These are phyloP conservation scores for Hirschfeldia incana DNA, from an alignment of 345 rosid genomes.

Conservation along the genomic window DNA sequence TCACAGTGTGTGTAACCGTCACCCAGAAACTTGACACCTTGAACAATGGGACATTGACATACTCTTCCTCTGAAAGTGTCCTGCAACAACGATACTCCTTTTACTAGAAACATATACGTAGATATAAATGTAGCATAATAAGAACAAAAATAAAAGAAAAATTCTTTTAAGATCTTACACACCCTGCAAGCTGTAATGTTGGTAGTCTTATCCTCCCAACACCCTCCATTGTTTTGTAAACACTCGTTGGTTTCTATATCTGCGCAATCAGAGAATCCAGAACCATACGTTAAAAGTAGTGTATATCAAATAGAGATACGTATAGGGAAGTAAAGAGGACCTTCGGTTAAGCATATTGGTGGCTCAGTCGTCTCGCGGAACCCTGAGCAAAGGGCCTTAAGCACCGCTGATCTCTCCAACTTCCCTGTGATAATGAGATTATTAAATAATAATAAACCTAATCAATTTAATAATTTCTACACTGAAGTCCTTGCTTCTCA, in stretches of 20 bases:
- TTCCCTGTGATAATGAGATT: constrained; percentile 54
- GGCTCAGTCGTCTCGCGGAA: constrained; percentile 95
- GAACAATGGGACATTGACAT: constrained; percentile 85
- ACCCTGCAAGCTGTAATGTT: constrained; percentile 93
- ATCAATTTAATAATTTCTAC: neutral
- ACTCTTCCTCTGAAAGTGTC: constrained; percentile 97
- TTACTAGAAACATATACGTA: neutral
- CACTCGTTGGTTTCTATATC: constrained; percentile 93
- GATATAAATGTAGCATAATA: neutral
- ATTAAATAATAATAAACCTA: neutral
- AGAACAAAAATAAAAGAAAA: too few relatives aligned
- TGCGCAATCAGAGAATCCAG: constrained; percentile 38
- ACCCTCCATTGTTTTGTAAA: constrained; percentile 82
- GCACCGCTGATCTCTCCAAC: constrained; percentile 77
- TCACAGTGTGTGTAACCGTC: constrained; percentile 90
- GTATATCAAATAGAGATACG: neutral
- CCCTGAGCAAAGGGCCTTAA: constrained; percentile 94
- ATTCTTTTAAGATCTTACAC: constrained; percentile 5
- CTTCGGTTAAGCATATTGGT: constrained; percentile 78
- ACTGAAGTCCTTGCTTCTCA: too few relatives aligned
- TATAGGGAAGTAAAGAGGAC: constrained; percentile 36
- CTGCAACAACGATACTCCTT: constrained; percentile 39
- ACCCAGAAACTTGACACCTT: constrained; percentile 76
- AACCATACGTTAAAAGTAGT: neutral
- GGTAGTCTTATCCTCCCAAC: constrained; percentile 79